phyloP scores from a whole-genome alignment of 2,329 filamentous ascomycete species.

The Aspergillus brunneoviolaceus region DNA sequence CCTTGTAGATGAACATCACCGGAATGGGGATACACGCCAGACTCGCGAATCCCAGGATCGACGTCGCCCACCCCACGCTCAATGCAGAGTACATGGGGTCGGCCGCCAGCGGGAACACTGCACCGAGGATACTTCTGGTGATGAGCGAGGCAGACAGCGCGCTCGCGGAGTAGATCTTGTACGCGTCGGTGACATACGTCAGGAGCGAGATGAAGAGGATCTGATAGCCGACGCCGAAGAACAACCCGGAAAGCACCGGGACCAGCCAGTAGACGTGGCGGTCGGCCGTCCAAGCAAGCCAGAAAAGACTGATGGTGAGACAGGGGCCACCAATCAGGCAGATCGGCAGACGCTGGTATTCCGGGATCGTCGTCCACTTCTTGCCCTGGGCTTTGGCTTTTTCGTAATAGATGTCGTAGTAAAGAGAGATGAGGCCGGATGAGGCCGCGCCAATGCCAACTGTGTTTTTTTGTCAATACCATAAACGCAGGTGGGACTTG shows the following conservation, averaged over 20 bases:
- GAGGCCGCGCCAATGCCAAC: slow-evolving; percentile 63
- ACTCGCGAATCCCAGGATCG: slow-evolving; percentile 41
- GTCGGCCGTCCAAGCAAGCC: slow-evolving; percentile 61
- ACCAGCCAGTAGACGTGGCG: slow-evolving; percentile 52
- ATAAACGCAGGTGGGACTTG: neutral
- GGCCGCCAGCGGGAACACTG: slow-evolving; percentile 56
- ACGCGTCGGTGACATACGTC: slow-evolving; percentile 67
- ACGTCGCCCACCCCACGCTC: slow-evolving; percentile 44
- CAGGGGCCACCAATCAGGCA: slow-evolving; percentile 69
- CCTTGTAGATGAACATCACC: slow-evolving; percentile 36
- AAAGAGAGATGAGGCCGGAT: slow-evolving; percentile 61
- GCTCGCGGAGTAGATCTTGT: slow-evolving; percentile 62
- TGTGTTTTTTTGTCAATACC: slow-evolving; percentile 10
- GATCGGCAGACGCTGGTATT: slow-evolving; percentile 69
- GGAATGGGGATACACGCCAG: slow-evolving; percentile 42
- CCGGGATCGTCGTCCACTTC: slow-evolving; percentile 55
- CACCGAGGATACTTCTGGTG: slow-evolving; percentile 52
- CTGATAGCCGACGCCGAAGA: slow-evolving; percentile 62
- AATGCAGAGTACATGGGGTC: slow-evolving; percentile 38
- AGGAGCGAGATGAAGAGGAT: slow-evolving; percentile 64
- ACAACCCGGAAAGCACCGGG: slow-evolving; percentile 60
- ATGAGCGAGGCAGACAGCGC: slow-evolving; percentile 55
- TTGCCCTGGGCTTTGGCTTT: slow-evolving; percentile 52
- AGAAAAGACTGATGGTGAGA: slow-evolving; percentile 52
- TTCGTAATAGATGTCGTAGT: slow-evolving; percentile 62